phyloP scores from a whole-genome alignment of 805 yeast genomes.

The Suhomyces sp. region DNA sequence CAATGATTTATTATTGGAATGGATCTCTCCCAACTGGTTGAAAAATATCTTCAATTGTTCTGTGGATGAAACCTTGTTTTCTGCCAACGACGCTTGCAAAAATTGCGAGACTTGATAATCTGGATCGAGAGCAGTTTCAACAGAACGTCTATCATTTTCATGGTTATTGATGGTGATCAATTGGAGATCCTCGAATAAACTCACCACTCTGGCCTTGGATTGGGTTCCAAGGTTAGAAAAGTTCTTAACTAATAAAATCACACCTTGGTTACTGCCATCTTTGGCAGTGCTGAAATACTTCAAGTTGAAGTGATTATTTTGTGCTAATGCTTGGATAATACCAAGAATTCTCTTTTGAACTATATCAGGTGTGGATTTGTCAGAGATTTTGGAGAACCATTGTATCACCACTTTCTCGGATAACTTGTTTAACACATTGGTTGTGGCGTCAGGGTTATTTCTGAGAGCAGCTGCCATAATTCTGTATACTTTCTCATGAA shows the following conservation, averaged over 20 bases:
- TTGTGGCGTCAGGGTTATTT: slow-evolving; percentile 66
- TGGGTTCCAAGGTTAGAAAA: slow-evolving; percentile 28
- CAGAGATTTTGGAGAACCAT: slow-evolving; percentile 21
- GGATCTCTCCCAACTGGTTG: slow-evolving; percentile 30
- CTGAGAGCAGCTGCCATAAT: slow-evolving; percentile 67
- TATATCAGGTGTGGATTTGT: slow-evolving; percentile 21
- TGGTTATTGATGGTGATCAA: slow-evolving; percentile 13
- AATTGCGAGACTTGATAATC: slow-evolving; percentile 34
- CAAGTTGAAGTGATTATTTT: slow-evolving; percentile 32
- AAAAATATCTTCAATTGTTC: slow-evolving; percentile 12
- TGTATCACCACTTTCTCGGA: slow-evolving; percentile 16
- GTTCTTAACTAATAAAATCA: slow-evolving; percentile 22
- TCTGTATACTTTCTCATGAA: slow-evolving; percentile 56
- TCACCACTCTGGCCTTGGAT: slow-evolving; percentile 40
- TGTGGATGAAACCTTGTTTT: slow-evolving; percentile 13
- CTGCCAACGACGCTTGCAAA: slow-evolving; percentile 34
- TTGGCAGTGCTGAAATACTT: slow-evolving; percentile 22
- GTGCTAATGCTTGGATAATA: slow-evolving; percentile 47
- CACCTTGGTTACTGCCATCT: slow-evolving; percentile 15
- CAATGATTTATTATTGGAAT: slow-evolving; percentile 25
- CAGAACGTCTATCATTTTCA: slow-evolving; percentile 15
- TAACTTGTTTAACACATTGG: slow-evolving; percentile 30
- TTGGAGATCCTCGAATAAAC: slow-evolving; percentile 47
- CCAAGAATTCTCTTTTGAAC: slow-evolving; percentile 52
- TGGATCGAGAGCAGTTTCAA: slow-evolving; percentile 18